A percentile compares a stretch with the other conserved stretches of the same genome.
Conservation (phyloP, 495 filamentous ascomycete species). For the Penicillium chermesinum region DNA sequence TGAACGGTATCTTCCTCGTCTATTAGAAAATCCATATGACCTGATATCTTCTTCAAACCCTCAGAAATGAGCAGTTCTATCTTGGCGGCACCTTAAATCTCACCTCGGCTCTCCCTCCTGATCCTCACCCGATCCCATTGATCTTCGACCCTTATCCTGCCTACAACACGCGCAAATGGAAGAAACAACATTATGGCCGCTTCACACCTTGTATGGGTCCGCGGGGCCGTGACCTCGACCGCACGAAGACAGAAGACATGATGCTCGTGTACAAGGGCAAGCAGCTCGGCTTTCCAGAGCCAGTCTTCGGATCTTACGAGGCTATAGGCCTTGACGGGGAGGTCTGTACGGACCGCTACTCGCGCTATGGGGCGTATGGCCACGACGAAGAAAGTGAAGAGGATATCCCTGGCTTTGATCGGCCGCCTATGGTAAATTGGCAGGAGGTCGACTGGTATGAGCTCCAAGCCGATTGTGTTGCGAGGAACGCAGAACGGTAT, state of each 20-base stretch:
- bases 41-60: neutral
- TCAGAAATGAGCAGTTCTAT: slow-evolving; percentile 21
- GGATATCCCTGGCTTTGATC: slow-evolving; percentile 15
- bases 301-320: slow-evolving; percentile 45
- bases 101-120: slow-evolving; percentile 1
- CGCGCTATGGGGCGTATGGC: slow-evolving; percentile 50
- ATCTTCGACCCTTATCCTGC: slow-evolving; percentile 49
- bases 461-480: slow-evolving; percentile 59
- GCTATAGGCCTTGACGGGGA: slow-evolving; percentile 41
- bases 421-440: slow-evolving; percentile 51
- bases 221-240: slow-evolving; percentile 39
- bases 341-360: slow-evolving; percentile 51
- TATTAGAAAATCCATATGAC: too few species aligned
- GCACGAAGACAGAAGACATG: slow-evolving; percentile 40
- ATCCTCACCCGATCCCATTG: slow-evolving; percentile 17
- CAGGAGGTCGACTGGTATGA: slow-evolving; percentile 62
- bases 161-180: slow-evolving; percentile 46
- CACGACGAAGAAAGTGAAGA: slow-evolving; percentile 30
- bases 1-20: neutral
- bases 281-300: slow-evolving; percentile 33
- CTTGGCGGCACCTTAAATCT: slow-evolving; percentile 25
- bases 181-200: slow-evolving; percentile 33
- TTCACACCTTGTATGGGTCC: slow-evolving; percentile 44
- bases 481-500: slow-evolving; percentile 59
- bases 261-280: slow-evolving; percentile 40